A percentile compares a stretch with the other conserved stretches of the same genome.
Conservation (phyloP, 2,329 filamentous ascomycete species). For the Aspergillus sp. region DNA sequence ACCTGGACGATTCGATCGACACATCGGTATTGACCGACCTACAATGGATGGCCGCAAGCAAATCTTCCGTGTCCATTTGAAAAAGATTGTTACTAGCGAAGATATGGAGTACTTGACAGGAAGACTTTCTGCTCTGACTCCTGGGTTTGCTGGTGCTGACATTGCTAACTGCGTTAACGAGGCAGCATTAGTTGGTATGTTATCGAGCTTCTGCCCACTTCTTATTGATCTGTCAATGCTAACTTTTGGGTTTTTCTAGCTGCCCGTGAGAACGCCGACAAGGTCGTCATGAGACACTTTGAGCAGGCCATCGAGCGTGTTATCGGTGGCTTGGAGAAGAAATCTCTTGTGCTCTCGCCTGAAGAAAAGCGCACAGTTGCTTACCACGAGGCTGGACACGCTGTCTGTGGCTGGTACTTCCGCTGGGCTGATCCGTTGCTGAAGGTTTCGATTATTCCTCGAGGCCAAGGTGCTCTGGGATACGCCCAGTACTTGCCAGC, state of each 20-base stretch:
- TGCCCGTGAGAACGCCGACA: constrained; percentile 73
- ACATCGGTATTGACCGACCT: constrained; percentile 89
- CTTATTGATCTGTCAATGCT: constrained; percentile 22
- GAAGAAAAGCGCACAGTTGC: constrained; percentile 94
- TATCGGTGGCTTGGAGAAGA: constrained; percentile 94
- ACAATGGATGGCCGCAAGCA: constrained; percentile 96
- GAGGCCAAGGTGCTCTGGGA: constrained; percentile 85
- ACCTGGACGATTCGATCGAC: constrained; percentile 92
- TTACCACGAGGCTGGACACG: constrained; percentile 97
- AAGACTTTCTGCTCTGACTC: constrained; percentile 84
- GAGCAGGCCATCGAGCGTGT: constrained; percentile 97
- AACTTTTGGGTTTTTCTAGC: constrained; percentile 51
- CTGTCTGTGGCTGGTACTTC: constrained; percentile 98
- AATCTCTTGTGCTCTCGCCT: constrained; percentile 86
- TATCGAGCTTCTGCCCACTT: constrained; percentile 8
- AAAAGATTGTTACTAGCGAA: constrained; percentile 90
- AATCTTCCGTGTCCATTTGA: constrained; percentile 91
- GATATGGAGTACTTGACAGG: constrained; percentile 84
- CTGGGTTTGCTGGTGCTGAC: constrained; percentile 94
- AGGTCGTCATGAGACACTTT: constrained; percentile 84
- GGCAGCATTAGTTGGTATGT: constrained; percentile 86
- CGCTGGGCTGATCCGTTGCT: constrained; percentile 93
- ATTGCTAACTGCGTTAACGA: constrained; percentile 99
- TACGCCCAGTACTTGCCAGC: constrained; percentile 97
- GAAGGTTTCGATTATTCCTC: constrained; percentile 97